Evolutionary conservation across 192 early-diverging fungal species (phyloP), one percentile per base, ranked within the genome.

Genomic region (Backusella luteola): DNA sequence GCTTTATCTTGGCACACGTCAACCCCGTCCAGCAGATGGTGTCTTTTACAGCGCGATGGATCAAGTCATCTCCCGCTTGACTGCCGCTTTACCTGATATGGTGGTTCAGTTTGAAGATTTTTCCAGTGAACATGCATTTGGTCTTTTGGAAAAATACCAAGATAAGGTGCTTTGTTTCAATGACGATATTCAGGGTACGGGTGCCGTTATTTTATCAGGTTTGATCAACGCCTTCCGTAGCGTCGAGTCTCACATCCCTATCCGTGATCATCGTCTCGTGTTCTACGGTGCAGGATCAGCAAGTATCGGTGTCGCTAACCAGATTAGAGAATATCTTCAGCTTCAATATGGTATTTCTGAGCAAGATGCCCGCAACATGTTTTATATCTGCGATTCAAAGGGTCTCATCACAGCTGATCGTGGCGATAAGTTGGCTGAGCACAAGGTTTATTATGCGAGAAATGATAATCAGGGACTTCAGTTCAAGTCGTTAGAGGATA

Each of bases 101-200:
- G 87, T 99, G 26, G 92, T 99, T 67, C 97, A 99, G 84, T 98
- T 97, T 69, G 97, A 99, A 84, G 97, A 99, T 80, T 99, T 96
- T 76, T 94, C 93, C 29, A 93, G 94, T 11, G 95, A 96, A 76
- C 95, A 98, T 67, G 84, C 97, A 11, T 97, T 97, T 80, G 92
- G 88, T 19, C 84, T 96, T 36, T 83, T 98, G 63, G 89, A 91
- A 21, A 87, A 91, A 71, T 96, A 96, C 84, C 89, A 93, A 73
- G 66, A 91, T 77, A 83, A 87, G 23, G 91, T 90, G 42, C 89
- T 94, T 69, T 94, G 91, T 83, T 99, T 99, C 84, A 99, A 99
- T 83, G 97, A 99, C 75, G 95, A 96, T 76, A 96, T 96, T 73
- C 94, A 96, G 78, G 94, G 95, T 41, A 96, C 95, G 29, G 97